A percentile compares a stretch with the other conserved stretches of the same genome.
These are phyloP conservation scores for Arthrinium puccinioides DNA, from an alignment of 2,329 filamentous ascomycete species.

Conservation along the genomic window DNA sequence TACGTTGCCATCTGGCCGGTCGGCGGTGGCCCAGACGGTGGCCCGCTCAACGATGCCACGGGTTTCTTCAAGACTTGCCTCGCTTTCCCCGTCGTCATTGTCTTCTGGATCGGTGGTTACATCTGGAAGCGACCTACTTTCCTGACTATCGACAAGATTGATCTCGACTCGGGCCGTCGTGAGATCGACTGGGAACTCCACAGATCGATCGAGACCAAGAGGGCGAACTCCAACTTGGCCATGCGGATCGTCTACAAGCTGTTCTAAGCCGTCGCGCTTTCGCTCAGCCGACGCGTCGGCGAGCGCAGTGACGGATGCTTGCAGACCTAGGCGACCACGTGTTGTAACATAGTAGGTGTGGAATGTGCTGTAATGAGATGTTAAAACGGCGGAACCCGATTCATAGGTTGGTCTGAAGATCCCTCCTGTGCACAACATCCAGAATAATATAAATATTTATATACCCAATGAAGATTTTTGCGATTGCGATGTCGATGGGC, in stretches of 20 bases:
- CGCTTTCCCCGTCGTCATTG: slow-evolving; percentile 44
- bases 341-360: too few species aligned
- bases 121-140: slow-evolving; percentile 48
- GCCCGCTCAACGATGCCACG: slow-evolving; percentile 26
- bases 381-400: too few species aligned
- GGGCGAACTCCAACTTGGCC: neutral
- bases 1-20: slow-evolving; percentile 35
- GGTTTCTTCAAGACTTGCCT: slow-evolving; percentile 49
- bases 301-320: too few species aligned
- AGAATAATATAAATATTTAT: too few species aligned
- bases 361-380: too few species aligned
- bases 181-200: slow-evolving; percentile 3
- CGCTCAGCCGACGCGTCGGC: too few species aligned
- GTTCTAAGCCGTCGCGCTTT: too few species aligned
- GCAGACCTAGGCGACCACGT: too few species aligned
- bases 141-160: neutral
- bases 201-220: neutral
- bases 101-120: slow-evolving; percentile 49
- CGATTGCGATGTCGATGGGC: too few species aligned
- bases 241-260: neutral
- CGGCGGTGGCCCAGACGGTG: slow-evolving; percentile 3
- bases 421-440: too few species aligned
- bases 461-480: too few species aligned
- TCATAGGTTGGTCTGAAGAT: too few species aligned
- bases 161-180: slow-evolving; percentile 1